These are phyloP conservation scores for Pseudomonodictys pantanalensis DNA, from an alignment of 495 filamentous ascomycete species.

Conservation along the genomic window DNA sequence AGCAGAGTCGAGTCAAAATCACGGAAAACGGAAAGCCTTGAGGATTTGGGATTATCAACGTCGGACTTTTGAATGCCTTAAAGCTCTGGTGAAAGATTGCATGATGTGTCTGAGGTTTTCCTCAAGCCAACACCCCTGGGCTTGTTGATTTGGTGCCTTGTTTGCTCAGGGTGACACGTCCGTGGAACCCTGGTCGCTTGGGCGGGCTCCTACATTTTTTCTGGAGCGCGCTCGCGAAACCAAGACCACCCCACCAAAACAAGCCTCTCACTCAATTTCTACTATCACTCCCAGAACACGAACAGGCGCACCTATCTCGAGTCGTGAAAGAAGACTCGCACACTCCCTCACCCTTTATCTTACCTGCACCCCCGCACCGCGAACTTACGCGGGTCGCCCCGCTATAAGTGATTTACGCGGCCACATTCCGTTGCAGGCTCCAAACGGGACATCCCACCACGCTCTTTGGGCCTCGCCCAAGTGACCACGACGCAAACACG, in stretches of 20 bases:
- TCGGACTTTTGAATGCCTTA: too few species aligned
- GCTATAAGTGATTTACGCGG: too few species aligned
- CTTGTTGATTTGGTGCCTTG: too few species aligned
- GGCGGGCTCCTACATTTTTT: constrained; percentile 3
- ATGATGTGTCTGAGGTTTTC: too few species aligned
- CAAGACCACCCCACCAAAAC: constrained; percentile 25
- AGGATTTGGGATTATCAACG: too few species aligned
- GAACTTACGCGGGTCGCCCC: too few species aligned
- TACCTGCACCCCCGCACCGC: too few species aligned
- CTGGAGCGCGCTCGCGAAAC: constrained; percentile 19
- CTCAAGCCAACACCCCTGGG: too few species aligned
- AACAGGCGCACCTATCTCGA: constrained; percentile 5
- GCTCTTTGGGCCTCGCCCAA: constrained; percentile 6
- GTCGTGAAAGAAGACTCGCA: neutral
- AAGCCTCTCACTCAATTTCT: constrained; percentile 14
- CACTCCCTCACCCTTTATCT: too few species aligned
- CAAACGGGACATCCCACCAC: neutral
- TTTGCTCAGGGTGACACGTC: constrained; percentile 2
- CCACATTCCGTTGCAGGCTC: constrained; percentile 8
- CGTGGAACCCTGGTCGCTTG: neutral
- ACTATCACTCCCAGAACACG: neutral
- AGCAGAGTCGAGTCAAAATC: too few species aligned
- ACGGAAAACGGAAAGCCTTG: too few species aligned
- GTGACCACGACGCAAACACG: constrained; percentile 2
- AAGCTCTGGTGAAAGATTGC: too few species aligned